These are phyloP conservation scores for Aspergillus felis DNA, from an alignment of 2,329 filamentous ascomycete genomes.

Conservation along the genomic window DNA sequence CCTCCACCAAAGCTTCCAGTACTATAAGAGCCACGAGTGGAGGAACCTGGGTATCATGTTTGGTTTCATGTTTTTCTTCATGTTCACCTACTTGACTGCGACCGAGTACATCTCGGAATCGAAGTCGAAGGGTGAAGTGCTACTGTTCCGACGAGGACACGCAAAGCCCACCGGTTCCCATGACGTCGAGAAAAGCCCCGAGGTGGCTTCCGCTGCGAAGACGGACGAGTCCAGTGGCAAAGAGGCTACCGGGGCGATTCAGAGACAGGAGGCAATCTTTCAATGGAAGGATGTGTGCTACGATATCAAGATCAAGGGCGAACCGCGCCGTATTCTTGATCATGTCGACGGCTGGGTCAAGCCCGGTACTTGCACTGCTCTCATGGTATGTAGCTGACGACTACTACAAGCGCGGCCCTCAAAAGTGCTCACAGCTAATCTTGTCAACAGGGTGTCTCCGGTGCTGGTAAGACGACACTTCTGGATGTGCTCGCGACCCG, in stretches of 20 bases:
- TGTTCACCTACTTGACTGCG: constrained; percentile 58
- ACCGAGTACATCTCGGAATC: constrained; percentile 61
- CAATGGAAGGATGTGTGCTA: constrained; percentile 84
- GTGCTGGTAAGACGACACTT: constrained; percentile 91
- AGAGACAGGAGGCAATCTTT: constrained; percentile 71
- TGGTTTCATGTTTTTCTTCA: constrained; percentile 61
- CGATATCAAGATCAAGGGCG: constrained; percentile 74
- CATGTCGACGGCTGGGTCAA: constrained; percentile 92
- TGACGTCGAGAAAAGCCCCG: constrained; percentile 25
- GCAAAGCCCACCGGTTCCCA: constrained; percentile 40
- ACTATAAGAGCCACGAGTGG: constrained; percentile 61
- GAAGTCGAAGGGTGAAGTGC: constrained; percentile 72
- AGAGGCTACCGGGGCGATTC: constrained; percentile 42
- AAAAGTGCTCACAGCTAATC: constrained; percentile 12
- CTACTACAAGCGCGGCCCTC: no score
- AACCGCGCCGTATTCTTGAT: constrained; percentile 72
- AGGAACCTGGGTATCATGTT: constrained; percentile 66
- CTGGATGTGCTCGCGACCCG: constrained; percentile 81
- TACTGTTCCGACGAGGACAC: constrained; percentile 70
- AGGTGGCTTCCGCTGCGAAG: constrained; percentile 30
- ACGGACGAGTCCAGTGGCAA: constrained; percentile 22
- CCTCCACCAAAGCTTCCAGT: constrained; percentile 53
- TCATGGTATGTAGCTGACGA: constrained; percentile 59
- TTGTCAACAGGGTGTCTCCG: constrained; percentile 62
- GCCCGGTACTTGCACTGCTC: constrained; percentile 80